A percentile compares a stretch with the other conserved stretches of the same genome.
These are phyloP conservation scores for Dendryphion nanum DNA, from an alignment of 2,329 filamentous ascomycete species.

Conservation along the genomic window DNA sequence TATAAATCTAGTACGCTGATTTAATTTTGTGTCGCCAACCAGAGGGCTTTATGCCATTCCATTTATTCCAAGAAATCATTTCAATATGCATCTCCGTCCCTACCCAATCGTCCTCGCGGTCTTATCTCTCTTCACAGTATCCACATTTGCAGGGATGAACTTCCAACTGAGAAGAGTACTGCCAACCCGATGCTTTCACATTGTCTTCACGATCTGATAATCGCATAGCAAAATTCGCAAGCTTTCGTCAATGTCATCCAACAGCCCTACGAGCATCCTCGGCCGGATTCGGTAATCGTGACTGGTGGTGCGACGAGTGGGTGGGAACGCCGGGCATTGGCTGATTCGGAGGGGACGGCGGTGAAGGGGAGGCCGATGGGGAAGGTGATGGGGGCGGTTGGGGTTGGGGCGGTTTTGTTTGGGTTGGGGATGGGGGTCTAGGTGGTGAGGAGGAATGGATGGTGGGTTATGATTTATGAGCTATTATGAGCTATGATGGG, in stretches of 20 bases:
- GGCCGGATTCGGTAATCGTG: too few relatives aligned
- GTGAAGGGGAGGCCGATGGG: too few relatives aligned
- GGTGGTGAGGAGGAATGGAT: not conserved
- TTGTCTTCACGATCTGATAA: too few relatives aligned
- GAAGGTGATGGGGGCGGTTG: too few relatives aligned
- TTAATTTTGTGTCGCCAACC: not conserved
- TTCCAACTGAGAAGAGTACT: slow-evolving; percentile 2
- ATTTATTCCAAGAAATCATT: not conserved
- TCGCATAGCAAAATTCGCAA: too few relatives aligned
- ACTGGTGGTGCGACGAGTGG: too few relatives aligned
- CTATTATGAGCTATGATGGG: not conserved
- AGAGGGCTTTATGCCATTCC: not conserved
- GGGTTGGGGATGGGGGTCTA: slow-evolving; percentile 6
- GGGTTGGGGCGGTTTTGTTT: slow-evolving; percentile 7
- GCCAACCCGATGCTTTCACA: too few relatives aligned
- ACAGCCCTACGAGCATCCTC: too few relatives aligned
- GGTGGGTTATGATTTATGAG: not conserved
- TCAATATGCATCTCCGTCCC: not conserved
- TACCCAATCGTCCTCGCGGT: not conserved
- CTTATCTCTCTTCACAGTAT: not conserved
- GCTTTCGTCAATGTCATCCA: too few relatives aligned
- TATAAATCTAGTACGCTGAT: not conserved
- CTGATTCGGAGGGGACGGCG: too few relatives aligned
- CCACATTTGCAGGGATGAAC: not conserved
- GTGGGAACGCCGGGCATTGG: too few relatives aligned